phyloP scores from a whole-genome alignment of 768 basidiomycete species.

The Boletales sp. region DNA sequence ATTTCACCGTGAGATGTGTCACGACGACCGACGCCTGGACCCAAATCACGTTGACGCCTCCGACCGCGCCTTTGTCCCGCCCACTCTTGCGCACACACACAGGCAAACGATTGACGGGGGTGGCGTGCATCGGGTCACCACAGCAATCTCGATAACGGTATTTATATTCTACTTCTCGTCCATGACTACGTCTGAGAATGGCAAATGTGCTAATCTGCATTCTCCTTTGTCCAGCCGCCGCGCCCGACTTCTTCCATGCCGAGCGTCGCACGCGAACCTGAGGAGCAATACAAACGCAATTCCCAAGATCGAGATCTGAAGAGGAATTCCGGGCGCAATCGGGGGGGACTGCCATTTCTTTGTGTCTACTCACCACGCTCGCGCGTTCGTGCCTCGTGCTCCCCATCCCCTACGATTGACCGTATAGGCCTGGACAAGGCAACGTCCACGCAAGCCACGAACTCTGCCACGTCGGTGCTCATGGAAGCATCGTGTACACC shows the following conservation, averaged over 20 bases:
- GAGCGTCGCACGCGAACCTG: slow-evolving; percentile 10
- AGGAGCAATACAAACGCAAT: slow-evolving; percentile 9
- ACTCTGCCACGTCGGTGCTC: slow-evolving; percentile 19
- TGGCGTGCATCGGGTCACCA: slow-evolving; percentile 23
- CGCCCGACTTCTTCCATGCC: slow-evolving; percentile 16
- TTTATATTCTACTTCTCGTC: slow-evolving; percentile 17
- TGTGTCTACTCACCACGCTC: slow-evolving; percentile 13
- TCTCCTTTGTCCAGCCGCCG: slow-evolving; percentile 20
- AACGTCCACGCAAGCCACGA: slow-evolving; percentile 11
- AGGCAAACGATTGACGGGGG: slow-evolving; percentile 12
- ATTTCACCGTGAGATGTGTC: slow-evolving; percentile 21
- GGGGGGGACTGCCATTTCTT: slow-evolving; percentile 20
- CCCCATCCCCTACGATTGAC: slow-evolving; percentile 4
- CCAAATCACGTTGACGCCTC: slow-evolving; percentile 10
- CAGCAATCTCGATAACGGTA: slow-evolving; percentile 30
- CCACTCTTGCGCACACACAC: slow-evolving; percentile 7
- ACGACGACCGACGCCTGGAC: slow-evolving; percentile 6
- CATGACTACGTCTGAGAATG: slow-evolving; percentile 11
- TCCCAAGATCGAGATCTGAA: slow-evolving; percentile 12
- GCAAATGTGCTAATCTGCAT: slow-evolving; percentile 17
- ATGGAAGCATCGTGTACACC: slow-evolving; percentile 20
- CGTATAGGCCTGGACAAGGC: slow-evolving; percentile 1
- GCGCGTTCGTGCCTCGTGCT: slow-evolving; percentile 13
- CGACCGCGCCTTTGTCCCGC: background rate
- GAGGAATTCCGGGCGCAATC: slow-evolving; percentile 14